Base-by-base conservation (phyloP, 2,329 filamentous ascomycete genomes). In the Cladosporium halotolerans region DNA sequence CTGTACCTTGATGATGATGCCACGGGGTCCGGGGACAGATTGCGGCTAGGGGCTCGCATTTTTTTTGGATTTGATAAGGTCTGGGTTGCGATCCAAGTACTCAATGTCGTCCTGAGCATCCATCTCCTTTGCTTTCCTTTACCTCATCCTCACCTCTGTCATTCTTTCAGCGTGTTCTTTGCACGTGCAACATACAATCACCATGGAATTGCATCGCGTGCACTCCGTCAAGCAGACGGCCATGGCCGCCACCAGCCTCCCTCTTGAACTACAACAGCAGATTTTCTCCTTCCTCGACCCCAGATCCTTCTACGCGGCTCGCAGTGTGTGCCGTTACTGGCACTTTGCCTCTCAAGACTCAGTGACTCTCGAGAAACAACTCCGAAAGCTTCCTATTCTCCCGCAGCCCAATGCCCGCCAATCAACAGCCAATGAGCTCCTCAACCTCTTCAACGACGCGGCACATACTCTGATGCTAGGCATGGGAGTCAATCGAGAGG, bases 211-310 rank as follows among this genome's bases (percentile, higher is more conserved):
- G 32, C 48, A 51, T 43, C 48, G 48, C 18, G 48, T 51, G 16
- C 48, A 51, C 14, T 51, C 48, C 16, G 48, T 51, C 40, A 43
- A 51, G 18, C 50, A 53, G 50, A 53, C 50, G 28, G 34, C 50
- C n/a, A 55, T 57, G 44, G 53, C 62, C 43, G 60, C 62, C 5
- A 63, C 62, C 9, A 54, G 57, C 45, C 58, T 69, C 4, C 66
- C 66, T 34, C 55, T 68, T 10, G 66, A 69, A 51, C 56, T 69
- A 33, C 66, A 66, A 47, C 66, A 68, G 56, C 66, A 66, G 19
- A 55, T 68, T 48, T 69, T 66, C 58, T 53, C 58, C 23, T 62
- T 57, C 54, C 62, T 69, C 41, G 66, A 68, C 40, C 57, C 64
- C 7, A 59, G 55, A 41, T 66, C 65, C 3, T 69, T 68, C 58